Evolutionary conservation across 2,329 filamentous ascomycete species (phyloP), one percentile per base, ranked within the genome.

Genomic region (Neofusicoccum cordaticola): DNA sequence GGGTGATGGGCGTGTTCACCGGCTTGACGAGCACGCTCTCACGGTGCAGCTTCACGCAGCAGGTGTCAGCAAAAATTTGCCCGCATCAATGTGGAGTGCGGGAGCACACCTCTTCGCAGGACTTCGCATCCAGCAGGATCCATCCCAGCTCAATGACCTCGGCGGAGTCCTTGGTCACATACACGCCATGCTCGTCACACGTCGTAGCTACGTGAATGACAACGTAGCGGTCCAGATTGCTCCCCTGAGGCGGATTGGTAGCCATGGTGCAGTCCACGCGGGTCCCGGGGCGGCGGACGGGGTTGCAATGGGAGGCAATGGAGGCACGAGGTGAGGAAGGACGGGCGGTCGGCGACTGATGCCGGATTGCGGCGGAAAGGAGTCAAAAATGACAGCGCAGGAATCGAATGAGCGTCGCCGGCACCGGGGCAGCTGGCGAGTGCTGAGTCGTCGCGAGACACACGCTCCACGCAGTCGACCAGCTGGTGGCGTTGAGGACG

Each of bases 91-190:
- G 62, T 56, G 60, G 63, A 63, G 56, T 22, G 41, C 66, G 62
- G 52, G 66, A 62, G 63, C 67, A 61, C 68, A 97, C 93, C 90
- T 97, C 93, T 73, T 97, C 93, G 72, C 93, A 90, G 68, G 87
- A 90, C 82, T 94, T 95, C 70, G 92, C 90, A 77, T 97, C 93
- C 68, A 97, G 85, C 74, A 99, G 82, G 75, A 98, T 97, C 95
- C 95, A 99, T 69, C 94, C 95, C 76, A 99, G 86, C 86, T 99
- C 95, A 79, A 99, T 99, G 70, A 99, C 95, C 83, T 99, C 95
- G 68, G 95, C 95, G 66, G 95, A 98, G 81, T 99, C 95, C 82
- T 98, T 98, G 66, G 95, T 99, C 66, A 99, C 95, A 80, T 99
- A 99, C 70, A 99, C 95, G 68, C 95, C 95, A 81, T 99, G 95